phyloP scores from a whole-genome alignment of 345 rosid species.

The Salix dunnii region DNA sequence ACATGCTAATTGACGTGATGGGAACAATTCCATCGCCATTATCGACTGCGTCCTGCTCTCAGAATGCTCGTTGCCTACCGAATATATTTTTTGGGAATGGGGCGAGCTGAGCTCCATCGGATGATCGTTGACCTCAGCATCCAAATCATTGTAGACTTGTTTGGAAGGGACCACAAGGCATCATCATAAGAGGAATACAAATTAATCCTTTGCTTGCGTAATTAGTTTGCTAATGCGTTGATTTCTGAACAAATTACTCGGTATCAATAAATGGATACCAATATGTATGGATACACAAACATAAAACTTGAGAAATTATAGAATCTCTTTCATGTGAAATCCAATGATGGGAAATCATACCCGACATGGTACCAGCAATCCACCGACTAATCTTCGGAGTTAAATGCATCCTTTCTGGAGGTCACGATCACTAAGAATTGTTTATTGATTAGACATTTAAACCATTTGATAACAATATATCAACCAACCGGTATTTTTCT shows the following conservation, averaged over 20 bases:
- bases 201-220: too few relatives aligned
- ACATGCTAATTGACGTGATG: not conserved
- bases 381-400: slow-evolving; percentile 32
- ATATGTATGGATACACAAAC: not conserved
- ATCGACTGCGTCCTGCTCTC: not conserved
- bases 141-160: too few relatives aligned
- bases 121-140: too few relatives aligned
- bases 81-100: too few relatives aligned
- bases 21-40: slow-evolving; percentile 11
- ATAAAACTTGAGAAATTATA: slow-evolving; percentile 2
- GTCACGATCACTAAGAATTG: slow-evolving; percentile 8
- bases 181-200: too few relatives aligned
- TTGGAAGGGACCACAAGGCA: too few relatives aligned
- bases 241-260: too few relatives aligned
- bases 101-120: too few relatives aligned
- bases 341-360: slow-evolving; percentile 23
- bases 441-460: slow-evolving; percentile 15
- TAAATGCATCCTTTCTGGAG: slow-evolving; percentile 22
- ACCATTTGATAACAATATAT: slow-evolving; percentile 1
- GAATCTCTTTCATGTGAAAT: slow-evolving; percentile 10
- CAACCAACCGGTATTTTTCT: not conserved
- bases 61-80: not conserved
- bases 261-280: too few relatives aligned
- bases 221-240: too few relatives aligned
- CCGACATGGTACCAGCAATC: slow-evolving; percentile 23